A percentile compares a stretch with the other conserved stretches of the same genome.
Conservation (phyloP, 306 rosid genomes). For the Elaeagnus macrophylla region DNA sequence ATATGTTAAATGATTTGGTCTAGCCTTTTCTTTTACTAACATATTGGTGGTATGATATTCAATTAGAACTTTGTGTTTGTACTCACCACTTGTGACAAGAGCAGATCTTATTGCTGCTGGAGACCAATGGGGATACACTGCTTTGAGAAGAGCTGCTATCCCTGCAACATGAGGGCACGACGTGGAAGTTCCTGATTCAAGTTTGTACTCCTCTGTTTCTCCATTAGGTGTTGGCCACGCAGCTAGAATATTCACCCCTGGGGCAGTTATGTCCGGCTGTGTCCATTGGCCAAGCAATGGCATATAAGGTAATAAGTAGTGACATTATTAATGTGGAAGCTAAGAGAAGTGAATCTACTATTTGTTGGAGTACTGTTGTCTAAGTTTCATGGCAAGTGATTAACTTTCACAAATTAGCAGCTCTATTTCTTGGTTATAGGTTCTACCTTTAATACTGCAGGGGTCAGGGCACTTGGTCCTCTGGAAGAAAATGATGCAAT, state of each 20-base stretch:
- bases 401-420: background rate
- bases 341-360: no score
- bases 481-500: constrained; percentile 50
- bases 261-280: constrained; percentile 50
- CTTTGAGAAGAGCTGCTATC: constrained; percentile 41
- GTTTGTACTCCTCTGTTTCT: constrained; percentile 31
- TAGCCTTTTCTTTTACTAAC: no score
- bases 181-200: constrained; percentile 59
- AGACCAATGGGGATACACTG: constrained; percentile 46
- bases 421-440: background rate
- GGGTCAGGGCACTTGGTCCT: constrained; percentile 44
- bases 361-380: background rate
- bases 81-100: constrained; percentile 20
- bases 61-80: no score
- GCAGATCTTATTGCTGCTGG: constrained; percentile 45
- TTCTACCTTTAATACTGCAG: constrained; percentile 48
- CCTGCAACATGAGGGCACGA: constrained; percentile 47
- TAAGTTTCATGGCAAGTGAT: no score
- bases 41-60: no score
- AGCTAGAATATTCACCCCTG: constrained; percentile 43
- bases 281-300: background rate
- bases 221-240: constrained; percentile 39
- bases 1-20: no score
- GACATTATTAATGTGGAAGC: background rate
- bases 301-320: background rate